phyloP scores from a whole-genome alignment of 2,329 filamentous ascomycete species.

The Magnaporthiopsis incrustans region DNA sequence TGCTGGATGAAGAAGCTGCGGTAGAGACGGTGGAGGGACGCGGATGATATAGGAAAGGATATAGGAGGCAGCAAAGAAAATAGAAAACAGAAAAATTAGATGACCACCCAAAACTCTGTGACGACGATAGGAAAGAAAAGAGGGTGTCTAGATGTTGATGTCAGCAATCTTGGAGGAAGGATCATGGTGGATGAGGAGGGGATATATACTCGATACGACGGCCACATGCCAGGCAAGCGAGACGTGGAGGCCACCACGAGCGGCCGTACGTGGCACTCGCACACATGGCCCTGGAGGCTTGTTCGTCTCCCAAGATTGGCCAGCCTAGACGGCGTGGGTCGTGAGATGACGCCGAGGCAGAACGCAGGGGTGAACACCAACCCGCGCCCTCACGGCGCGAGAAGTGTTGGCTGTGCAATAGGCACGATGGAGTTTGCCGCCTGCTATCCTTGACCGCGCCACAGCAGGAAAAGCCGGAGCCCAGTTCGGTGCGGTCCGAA shows the following conservation, averaged over 20 bases:
- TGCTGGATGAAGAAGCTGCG: not conserved
- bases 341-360: no score
- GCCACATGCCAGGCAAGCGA: no score
- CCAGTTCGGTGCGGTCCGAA: not conserved
- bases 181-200: not conserved
- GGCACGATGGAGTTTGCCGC: not conserved
- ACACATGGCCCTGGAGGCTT: not conserved
- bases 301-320: not conserved
- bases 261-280: not conserved
- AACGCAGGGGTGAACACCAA: not conserved
- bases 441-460: not conserved
- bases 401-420: not conserved
- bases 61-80: not conserved
- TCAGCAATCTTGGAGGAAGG: not conserved
- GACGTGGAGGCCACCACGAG: not conserved
- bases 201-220: not conserved
- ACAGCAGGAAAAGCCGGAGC: not conserved
- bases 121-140: not conserved
- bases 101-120: not conserved
- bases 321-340: not conserved
- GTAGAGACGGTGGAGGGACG: not conserved
- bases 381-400: no score
- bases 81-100: not conserved
- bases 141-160: not conserved
- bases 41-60: no score